These are phyloP conservation scores for Neoarthrinium moseri DNA, from an alignment of 2,329 filamentous ascomycete genomes.

Conservation along the genomic window DNA sequence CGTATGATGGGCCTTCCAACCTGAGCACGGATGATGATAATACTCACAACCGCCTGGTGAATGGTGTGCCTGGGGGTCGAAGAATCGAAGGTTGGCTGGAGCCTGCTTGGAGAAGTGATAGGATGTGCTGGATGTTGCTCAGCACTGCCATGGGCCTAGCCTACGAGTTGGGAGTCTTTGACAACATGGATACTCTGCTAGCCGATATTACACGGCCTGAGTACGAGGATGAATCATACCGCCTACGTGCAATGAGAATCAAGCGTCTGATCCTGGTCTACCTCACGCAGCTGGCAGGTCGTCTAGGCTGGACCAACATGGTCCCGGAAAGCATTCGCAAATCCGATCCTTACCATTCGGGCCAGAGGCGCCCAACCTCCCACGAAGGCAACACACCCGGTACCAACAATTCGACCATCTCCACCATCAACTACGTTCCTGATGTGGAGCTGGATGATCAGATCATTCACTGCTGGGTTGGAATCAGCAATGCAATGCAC, in stretches of 20 bases:
- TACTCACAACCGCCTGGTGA: constrained; percentile 43
- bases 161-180: constrained; percentile 94
- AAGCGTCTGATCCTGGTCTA: constrained; percentile 88
- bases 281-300: constrained; percentile 87
- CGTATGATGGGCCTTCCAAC: constrained; percentile 48
- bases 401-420: constrained; percentile 55
- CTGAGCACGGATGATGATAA: constrained; percentile 43
- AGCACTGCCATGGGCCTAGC: constrained; percentile 87
- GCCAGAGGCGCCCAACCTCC: constrained; percentile 45
- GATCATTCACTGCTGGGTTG: constrained; percentile 86
- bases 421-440: constrained; percentile 64
- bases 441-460: constrained; percentile 67
- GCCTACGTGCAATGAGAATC: constrained; percentile 76
- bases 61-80: constrained; percentile 74
- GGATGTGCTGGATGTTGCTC: constrained; percentile 97
- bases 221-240: constrained; percentile 74
- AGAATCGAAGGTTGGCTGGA: constrained; percentile 95
- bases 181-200: constrained; percentile 75
- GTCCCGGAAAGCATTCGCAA: constrained; percentile 67
- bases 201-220: constrained; percentile 60
- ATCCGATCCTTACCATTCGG: constrained; percentile 54
- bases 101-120: constrained; percentile 89
- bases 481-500: constrained; percentile 90
- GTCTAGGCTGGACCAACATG: constrained; percentile 92
- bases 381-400: constrained; percentile 59